Conservation (phyloP, 2,329 filamentous ascomycete genomes). For the Dactylellina haptotyla region DNA sequence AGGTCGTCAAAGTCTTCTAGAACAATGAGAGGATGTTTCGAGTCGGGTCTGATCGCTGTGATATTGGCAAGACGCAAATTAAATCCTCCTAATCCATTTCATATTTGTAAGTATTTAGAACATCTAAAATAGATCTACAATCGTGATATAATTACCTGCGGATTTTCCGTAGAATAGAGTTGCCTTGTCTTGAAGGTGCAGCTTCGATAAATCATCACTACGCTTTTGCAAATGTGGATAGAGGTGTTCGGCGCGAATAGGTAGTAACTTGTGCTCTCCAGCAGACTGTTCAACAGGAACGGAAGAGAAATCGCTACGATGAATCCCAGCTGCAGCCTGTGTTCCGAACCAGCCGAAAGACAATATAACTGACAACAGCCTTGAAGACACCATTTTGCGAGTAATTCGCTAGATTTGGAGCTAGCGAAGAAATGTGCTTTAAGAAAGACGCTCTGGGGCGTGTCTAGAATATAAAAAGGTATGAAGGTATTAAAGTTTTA, state of each 20-base stretch:
- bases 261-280: not conserved
- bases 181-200: conserved; percentile 8
- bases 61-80: conserved; percentile 22
- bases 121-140: not conserved
- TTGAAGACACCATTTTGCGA: conserved; percentile 11
- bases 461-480: not conserved
- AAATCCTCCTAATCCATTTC: not conserved
- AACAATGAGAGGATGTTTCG: conserved; percentile 9
- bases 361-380: conserved; percentile 1
- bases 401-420: too few relatives aligned
- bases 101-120: not conserved
- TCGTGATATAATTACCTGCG: not conserved
- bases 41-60: conserved; percentile 19
- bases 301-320: not conserved
- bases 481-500: too few relatives aligned
- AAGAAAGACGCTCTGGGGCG: not conserved
- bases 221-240: conserved; percentile 23
- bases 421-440: not conserved
- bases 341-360: conserved; percentile 1
- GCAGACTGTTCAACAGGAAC: not conserved
- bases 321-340: conserved; percentile 8
- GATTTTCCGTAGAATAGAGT: conserved; percentile 5
- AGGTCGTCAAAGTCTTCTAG: conserved; percentile 20
- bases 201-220: conserved; percentile 3
- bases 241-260: conserved; percentile 7